Conservation (phyloP, 768 basidiomycete genomes). For the Mrakia blollopis region DNA sequence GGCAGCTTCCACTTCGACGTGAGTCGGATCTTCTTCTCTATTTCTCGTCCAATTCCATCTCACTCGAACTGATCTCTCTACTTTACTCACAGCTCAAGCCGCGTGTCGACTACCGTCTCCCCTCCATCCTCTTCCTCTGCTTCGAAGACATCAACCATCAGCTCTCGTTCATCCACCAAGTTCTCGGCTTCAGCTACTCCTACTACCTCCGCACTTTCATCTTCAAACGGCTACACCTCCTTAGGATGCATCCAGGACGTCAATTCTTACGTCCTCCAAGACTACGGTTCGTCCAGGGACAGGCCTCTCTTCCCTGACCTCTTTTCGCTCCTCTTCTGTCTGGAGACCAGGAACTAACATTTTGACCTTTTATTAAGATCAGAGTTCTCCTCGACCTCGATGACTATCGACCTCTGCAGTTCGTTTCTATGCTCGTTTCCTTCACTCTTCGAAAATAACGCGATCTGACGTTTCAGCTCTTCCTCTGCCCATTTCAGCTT, state of each 20-base stretch:
- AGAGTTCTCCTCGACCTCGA: neutral
- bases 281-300: neutral
- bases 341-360: neutral
- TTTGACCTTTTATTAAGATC: too few relatives aligned
- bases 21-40: conserved; percentile 35
- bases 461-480: neutral
- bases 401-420: conserved; percentile 7
- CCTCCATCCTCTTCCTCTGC: conserved; percentile 28
- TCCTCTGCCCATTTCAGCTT: neutral
- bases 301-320: too few relatives aligned
- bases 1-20: conserved; percentile 27
- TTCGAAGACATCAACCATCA: neutral
- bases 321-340: neutral
- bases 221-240: neutral
- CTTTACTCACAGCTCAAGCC: neutral
- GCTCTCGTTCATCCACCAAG: neutral
- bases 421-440: neutral
- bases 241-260: neutral
- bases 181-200: neutral
- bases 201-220: neutral
- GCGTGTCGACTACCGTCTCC: neutral
- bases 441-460: too few relatives aligned
- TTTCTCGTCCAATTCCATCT: conserved; percentile 28
- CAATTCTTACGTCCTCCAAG: neutral
- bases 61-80: neutral